Evolutionary conservation across 306 rosid species (phyloP).

Genomic region (Pyrus bretschneideri): DNA sequence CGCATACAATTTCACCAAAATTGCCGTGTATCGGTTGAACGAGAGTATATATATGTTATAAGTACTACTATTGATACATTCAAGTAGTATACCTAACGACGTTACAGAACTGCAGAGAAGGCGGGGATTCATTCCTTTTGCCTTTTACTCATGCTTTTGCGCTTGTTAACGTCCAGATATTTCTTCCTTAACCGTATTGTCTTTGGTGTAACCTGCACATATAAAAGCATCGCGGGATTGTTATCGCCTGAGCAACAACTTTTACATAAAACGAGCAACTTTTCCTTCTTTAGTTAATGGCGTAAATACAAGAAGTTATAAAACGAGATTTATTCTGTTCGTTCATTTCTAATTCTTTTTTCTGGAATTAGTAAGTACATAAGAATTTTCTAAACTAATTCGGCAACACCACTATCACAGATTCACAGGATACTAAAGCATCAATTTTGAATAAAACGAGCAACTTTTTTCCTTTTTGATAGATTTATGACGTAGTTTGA

Average conservation of each 20-base stretch:
- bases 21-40: conserved; percentile 21
- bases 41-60: not conserved
- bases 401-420: not conserved
- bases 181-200: conserved; percentile 79
- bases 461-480: not conserved
- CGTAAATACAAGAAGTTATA: too few species aligned
- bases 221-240: not conserved
- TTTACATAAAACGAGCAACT: not conserved
- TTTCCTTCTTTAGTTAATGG: not conserved
- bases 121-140: conserved; percentile 52
- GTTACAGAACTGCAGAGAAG: conserved; percentile 27
- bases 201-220: conserved; percentile 83
- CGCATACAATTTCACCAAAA: conserved; percentile 8
- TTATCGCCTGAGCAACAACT: not conserved
- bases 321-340: not conserved
- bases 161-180: conserved; percentile 83
- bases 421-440: too few species aligned
- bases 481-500: too few species aligned
- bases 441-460: not conserved
- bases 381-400: not conserved
- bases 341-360: not conserved
- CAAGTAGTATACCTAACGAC: not conserved
- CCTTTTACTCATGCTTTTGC: conserved; percentile 76
- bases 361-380: not conserved
- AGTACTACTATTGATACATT: conserved; percentile 1